These are phyloP conservation scores for Aspergillus glaucus DNA, from an alignment of 2,329 filamentous ascomycete genomes.

Conservation along the genomic window DNA sequence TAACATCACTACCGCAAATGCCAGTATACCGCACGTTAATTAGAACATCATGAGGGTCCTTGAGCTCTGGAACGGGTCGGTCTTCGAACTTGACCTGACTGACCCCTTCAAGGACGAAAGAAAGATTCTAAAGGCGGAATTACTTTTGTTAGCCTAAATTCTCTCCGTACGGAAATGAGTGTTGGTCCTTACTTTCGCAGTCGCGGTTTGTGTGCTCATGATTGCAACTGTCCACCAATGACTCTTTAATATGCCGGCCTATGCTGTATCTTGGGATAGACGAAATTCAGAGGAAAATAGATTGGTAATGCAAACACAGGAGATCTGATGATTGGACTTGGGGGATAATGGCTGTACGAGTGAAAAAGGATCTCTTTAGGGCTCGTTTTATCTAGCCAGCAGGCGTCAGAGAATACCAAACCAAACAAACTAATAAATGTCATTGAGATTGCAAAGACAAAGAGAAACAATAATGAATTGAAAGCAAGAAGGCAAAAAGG, in stretches of 20 bases:
- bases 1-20: constrained; percentile 80
- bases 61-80: constrained; percentile 63
- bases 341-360: too few relatives aligned
- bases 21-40: constrained; percentile 79
- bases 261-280: too few relatives aligned
- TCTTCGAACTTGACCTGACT: constrained; percentile 69
- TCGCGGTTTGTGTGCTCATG: constrained; percentile 4
- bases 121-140: constrained; percentile 58
- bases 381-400: too few relatives aligned
- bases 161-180: background rate
- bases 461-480: background rate
- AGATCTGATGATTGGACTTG: background rate
- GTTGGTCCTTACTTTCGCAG: background rate
- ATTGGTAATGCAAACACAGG: too few relatives aligned
- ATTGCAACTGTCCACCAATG: background rate
- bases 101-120: constrained; percentile 74
- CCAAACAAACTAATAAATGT: too few relatives aligned
- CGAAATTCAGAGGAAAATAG: too few relatives aligned
- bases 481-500: background rate
- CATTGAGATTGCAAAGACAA: background rate
- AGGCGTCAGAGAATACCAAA: too few relatives aligned
- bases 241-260: too few relatives aligned
- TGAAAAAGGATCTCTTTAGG: too few relatives aligned
- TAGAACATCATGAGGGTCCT: constrained; percentile 66
- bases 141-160: constrained; percentile 1